Conservation (phyloP, 2,329 filamentous ascomycete genomes). For the Phialophora expanda region DNA sequence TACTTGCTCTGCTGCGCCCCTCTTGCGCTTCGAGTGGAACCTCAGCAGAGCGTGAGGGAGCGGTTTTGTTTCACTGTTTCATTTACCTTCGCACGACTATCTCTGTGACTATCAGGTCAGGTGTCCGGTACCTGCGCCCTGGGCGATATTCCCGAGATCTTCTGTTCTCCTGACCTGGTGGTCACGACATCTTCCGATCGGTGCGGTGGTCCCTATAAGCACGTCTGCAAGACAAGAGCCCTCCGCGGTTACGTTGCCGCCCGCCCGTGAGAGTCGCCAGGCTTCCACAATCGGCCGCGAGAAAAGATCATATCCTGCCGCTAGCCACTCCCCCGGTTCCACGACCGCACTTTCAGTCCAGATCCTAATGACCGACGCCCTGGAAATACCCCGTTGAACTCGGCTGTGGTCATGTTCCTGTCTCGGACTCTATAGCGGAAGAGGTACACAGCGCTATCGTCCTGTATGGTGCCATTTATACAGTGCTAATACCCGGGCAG, state of each 20-base stretch:
- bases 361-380: conserved; percentile 31
- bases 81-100: conserved; percentile 21
- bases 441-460: conserved; percentile 24
- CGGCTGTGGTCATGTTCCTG: conserved; percentile 28
- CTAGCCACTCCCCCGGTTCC: conserved; percentile 26
- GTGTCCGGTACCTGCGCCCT: conserved; percentile 19
- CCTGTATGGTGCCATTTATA: conserved; percentile 18
- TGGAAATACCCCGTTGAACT: conserved; percentile 29
- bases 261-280: conserved; percentile 17
- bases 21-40: conserved; percentile 24
- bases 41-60: conserved; percentile 16
- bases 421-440: conserved; percentile 26
- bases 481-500: conserved; percentile 25
- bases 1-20: conserved; percentile 32
- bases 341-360: conserved; percentile 28
- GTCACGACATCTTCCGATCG: conserved; percentile 23
- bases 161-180: conserved; percentile 29
- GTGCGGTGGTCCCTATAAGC: conserved; percentile 25
- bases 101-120: conserved; percentile 12
- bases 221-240: conserved; percentile 28
- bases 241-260: conserved; percentile 35
- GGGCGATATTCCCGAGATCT: conserved; percentile 19
- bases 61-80: conserved; percentile 32
- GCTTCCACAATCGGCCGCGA: conserved; percentile 17
- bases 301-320: conserved; percentile 26